Conservation (phyloP, 1,284 basidiomycete genomes). For the Pascua sp. region DNA sequence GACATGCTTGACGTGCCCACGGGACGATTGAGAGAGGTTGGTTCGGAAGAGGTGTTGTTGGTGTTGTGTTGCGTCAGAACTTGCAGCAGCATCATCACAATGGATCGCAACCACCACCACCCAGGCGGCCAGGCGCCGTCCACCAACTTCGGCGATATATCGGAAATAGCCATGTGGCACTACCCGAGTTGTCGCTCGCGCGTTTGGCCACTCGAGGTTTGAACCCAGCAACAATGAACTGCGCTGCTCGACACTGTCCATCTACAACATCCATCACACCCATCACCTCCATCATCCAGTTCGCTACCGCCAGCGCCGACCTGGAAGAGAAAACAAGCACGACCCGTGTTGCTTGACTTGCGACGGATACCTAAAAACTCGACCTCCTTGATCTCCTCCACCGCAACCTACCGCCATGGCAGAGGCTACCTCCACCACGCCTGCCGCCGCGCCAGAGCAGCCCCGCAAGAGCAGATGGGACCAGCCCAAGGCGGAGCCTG, state of each 20-base stretch:
- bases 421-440: conserved; percentile 1
- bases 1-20: conserved; percentile 10
- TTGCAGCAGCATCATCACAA: background rate
- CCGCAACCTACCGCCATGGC: conserved; percentile 3
- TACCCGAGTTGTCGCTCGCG: no score
- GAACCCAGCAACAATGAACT: no score
- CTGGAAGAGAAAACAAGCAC: background rate
- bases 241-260: no score
- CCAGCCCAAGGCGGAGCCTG: conserved; percentile 1
- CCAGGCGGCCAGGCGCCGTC: background rate
- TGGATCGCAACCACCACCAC: no score
- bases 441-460: conserved; percentile 5
- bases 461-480: conserved; percentile 20
- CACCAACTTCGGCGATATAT: conserved; percentile 2
- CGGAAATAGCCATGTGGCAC: conserved; percentile 9
- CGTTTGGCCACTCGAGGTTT: no score
- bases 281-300: background rate
- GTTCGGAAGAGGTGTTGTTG: background rate
- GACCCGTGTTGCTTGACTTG: background rate
- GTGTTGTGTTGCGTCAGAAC: no score
- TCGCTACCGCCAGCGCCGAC: no score
- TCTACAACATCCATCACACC: no score
- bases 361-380: background rate
- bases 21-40: background rate
- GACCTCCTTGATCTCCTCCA: background rate